Conservation (phyloP, 352 stramenopile species). For the Elongisporangium anandrum region DNA sequence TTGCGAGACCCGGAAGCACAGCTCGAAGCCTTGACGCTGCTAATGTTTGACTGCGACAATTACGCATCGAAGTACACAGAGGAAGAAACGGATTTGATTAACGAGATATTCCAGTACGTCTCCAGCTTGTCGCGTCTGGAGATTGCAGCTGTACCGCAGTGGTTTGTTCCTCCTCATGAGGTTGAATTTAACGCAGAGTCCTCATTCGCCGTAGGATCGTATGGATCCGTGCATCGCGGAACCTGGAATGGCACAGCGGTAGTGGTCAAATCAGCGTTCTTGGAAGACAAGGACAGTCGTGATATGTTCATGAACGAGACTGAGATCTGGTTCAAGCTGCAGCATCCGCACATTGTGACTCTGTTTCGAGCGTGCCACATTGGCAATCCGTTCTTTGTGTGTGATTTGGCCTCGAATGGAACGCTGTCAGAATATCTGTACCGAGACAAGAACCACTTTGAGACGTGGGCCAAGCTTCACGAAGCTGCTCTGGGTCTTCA, state of each 20-base stretch:
- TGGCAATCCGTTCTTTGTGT: conserved; percentile 1
- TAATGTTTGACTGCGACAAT: conserved; percentile 15
- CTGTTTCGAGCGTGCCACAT: background rate
- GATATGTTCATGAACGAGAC: background rate
- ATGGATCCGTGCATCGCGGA: conserved; percentile 14
- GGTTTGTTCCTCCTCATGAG: conserved; percentile 21
- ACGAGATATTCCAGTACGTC: conserved; percentile 11
- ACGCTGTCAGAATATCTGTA: background rate
- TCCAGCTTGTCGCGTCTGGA: conserved; percentile 10
- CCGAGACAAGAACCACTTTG: background rate
- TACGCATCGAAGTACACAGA: conserved; percentile 13
- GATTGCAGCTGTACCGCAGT: conserved; percentile 7
- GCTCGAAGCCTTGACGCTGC: conserved; percentile 15
- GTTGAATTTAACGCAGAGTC: conserved; percentile 9
- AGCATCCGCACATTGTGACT: conserved; percentile 6
- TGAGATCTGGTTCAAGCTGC: conserved; percentile 1
- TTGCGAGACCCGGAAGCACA: conserved; percentile 11
- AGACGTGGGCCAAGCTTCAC: conserved; percentile 21
- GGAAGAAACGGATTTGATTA: conserved; percentile 15
- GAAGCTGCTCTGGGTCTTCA: conserved; percentile 40
- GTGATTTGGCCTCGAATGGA: background rate
- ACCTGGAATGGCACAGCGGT: conserved; percentile 18
- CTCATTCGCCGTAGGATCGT: conserved; percentile 10
- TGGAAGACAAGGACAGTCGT: conserved; percentile 10
- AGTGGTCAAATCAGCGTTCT: conserved; percentile 28